Base-by-base conservation (phyloP, 2,329 filamentous ascomycete genomes). In the Colletotrichum paranaense region DNA sequence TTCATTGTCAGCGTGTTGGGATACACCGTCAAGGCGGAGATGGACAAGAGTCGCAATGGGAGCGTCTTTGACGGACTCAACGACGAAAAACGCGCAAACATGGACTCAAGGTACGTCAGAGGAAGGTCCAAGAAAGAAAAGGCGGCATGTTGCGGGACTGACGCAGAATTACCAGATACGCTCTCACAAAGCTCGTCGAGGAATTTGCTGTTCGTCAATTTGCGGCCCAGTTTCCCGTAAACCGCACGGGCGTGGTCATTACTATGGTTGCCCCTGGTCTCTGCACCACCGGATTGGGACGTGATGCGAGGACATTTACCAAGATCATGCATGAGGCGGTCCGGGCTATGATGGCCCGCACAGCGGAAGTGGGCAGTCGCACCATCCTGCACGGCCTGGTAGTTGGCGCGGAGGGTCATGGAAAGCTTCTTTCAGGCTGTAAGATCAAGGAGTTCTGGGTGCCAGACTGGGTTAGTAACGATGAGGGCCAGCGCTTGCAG, bases 221-320 rank as follows among this genome's bases (percentile, higher is more conserved):
- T 9, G 78, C 79, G 16, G 58, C 68, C 0, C 73, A 78, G 1
- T 19, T 76, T 7, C 80, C 81, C 7, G 74, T 78, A 1, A 75
- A 77, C 0, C 74, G 74, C 5, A 78, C 78, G 0, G 79, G 80
- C 1, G 79, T 83, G 26, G 74, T 82, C 42, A 58, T 83, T 19
- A 84, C 82, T 70, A 32, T 78, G 1, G 57, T 81, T 22, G 77
- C 77, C 64, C 82, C 82, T 1, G 82, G 82, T 1, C 69, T 83
- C 2, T 80, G 79, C 75, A 78, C 75, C 58, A 78, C 78, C 1
- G 76, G 73, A 0, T 75, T 80, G 28, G 59, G 49, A n/a, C 57
- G 68, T 11, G 42, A 74, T 28, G 63, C 62, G 42, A 58, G 62
- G 11, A 49, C 42, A 12, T 49, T 62, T 35, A 42, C 59, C 38